Percentiles rank a stretch among this genome's conserved stretches.
Evolutionary conservation across 768 basidiomycete genomes (phyloP).

Genomic region (Lactifluus pinguis): DNA sequence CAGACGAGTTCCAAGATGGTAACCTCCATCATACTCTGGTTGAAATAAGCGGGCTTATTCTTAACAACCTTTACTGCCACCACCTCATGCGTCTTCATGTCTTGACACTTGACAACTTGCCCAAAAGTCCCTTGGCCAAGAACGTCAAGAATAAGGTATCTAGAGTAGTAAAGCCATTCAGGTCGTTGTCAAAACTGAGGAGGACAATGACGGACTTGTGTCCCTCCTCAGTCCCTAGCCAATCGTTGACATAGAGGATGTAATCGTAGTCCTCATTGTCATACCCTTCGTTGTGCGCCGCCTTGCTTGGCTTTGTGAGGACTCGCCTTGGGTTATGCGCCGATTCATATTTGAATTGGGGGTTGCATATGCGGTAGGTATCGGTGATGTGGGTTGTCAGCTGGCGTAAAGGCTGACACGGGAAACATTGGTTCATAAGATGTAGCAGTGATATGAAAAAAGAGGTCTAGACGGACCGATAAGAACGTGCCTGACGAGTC

Average conservation of each 20-base stretch:
- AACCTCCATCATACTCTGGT: constrained; percentile 99
- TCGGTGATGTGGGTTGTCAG: constrained; percentile 83
- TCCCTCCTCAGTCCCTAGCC: constrained; percentile 87
- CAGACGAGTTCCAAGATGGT: constrained; percentile 91
- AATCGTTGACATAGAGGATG: constrained; percentile 98
- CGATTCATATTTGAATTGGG: constrained; percentile 90
- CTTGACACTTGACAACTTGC: constrained; percentile 99
- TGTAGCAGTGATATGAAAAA: background rate
- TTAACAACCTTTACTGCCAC: constrained; percentile 99
- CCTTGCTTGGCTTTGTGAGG: constrained; percentile 95
- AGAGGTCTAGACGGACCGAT: constrained; percentile 49
- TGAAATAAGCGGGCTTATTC: constrained; percentile 99
- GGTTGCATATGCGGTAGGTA: constrained; percentile 92
- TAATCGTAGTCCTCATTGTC: constrained; percentile 99
- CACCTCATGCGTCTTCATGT: constrained; percentile 98
- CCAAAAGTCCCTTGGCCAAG: constrained; percentile 98
- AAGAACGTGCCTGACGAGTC: constrained; percentile 68
- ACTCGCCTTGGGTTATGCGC: constrained; percentile 92
- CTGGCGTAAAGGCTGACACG: constrained; percentile 45
- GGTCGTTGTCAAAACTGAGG: constrained; percentile 9
- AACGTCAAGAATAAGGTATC: constrained; percentile 95
- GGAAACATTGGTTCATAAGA: constrained; percentile 16
- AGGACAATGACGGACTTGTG: constrained; percentile 63
- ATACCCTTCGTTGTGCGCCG: constrained; percentile 90
- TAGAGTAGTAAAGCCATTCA: constrained; percentile 26